Conservation (phyloP, 176 grass and related monocot species). For the Oryza australiensis region DNA sequence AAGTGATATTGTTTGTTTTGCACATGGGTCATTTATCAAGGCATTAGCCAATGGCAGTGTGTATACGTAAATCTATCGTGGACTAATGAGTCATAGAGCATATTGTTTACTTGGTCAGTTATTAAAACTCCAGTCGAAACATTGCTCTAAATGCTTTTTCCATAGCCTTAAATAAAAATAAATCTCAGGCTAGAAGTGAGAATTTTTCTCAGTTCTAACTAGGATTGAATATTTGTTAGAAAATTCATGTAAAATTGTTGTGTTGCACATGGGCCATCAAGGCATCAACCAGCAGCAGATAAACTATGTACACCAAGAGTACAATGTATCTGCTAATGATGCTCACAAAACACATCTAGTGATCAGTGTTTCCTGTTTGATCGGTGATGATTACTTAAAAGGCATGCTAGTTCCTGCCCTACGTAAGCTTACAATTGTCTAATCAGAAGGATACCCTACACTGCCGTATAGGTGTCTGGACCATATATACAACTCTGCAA, state of each 20-base stretch:
- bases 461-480: not conserved
- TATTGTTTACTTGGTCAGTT: not conserved
- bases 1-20: too few relatives aligned
- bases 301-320: not conserved
- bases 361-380: not conserved
- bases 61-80: too few relatives aligned
- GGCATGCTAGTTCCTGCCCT: not conserved
- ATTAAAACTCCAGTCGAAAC: not conserved
- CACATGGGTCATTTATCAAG: not conserved
- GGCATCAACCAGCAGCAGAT: not conserved
- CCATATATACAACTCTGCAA: not conserved
- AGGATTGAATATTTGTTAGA: not conserved
- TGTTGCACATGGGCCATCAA: not conserved
- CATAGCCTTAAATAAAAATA: not conserved
- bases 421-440: conserved; percentile 21
- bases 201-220: not conserved
- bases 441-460: conserved; percentile 24
- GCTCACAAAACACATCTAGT: not conserved
- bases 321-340: not conserved
- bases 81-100: not conserved
- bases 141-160: not conserved
- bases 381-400: not conserved
- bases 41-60: not conserved
- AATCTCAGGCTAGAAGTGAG: not conserved
- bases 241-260: not conserved